These are phyloP conservation scores for Physcia stellaris DNA, from an alignment of 495 filamentous ascomycete genomes.

Conservation along the genomic window DNA sequence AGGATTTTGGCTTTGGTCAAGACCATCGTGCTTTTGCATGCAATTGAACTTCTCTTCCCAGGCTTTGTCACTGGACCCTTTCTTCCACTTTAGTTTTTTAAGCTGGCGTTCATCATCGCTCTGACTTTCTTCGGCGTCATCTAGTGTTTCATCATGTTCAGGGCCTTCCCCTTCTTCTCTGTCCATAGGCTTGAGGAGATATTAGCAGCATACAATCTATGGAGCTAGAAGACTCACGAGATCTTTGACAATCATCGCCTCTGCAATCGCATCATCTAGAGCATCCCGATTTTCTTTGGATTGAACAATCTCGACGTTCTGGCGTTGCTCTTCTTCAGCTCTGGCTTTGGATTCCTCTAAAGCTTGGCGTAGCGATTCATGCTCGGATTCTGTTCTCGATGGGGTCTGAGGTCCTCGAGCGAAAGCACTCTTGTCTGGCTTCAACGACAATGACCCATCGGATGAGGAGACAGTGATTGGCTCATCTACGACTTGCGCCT, in stretches of 20 bases:
- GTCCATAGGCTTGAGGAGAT: constrained; percentile 28
- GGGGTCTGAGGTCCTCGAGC: constrained; percentile 10
- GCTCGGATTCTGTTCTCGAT: constrained; percentile 2
- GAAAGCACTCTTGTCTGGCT: constrained; percentile 2
- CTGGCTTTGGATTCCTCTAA: neutral
- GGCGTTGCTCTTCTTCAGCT: neutral
- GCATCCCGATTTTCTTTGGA: constrained; percentile 21
- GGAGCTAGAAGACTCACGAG: constrained; percentile 26
- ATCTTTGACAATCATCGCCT: constrained; percentile 38
- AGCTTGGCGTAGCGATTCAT: constrained; percentile 1
- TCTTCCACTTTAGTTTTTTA: constrained; percentile 7
- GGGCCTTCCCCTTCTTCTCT: constrained; percentile 15
- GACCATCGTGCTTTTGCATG: constrained; percentile 47
- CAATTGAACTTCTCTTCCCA: constrained; percentile 49
- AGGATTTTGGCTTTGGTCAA: constrained; percentile 31
- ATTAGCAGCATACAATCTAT: neutral
- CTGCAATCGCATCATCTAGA: constrained; percentile 44
- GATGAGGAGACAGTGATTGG: constrained; percentile 1
- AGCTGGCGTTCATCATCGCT: constrained; percentile 24
- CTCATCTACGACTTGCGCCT: constrained; percentile 1
- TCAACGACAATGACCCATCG: constrained; percentile 5
- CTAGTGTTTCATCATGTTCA: constrained; percentile 13
- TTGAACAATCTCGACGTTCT: constrained; percentile 2
- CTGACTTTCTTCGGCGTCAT: constrained; percentile 29
- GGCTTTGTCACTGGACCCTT: constrained; percentile 10